These are phyloP conservation scores for Beauveria asiatica DNA, from an alignment of 2,329 filamentous ascomycete species.

Conservation along the genomic window DNA sequence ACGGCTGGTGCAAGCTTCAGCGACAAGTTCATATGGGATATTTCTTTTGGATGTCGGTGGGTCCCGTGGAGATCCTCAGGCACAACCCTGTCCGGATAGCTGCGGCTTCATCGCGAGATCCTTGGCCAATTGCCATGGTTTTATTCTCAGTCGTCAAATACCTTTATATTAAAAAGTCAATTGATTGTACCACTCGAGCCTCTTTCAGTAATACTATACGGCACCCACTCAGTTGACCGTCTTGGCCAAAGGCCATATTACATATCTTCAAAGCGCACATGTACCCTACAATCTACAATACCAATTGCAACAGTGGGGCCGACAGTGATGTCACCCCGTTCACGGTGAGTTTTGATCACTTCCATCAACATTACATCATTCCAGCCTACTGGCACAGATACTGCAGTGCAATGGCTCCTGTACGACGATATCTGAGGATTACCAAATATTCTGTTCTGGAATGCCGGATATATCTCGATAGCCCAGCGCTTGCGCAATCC, in stretches of 20 bases:
- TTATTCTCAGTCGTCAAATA: too few species aligned
- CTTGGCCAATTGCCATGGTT: too few species aligned
- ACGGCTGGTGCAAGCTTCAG: background rate
- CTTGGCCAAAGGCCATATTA: too few species aligned
- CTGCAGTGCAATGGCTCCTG: constrained; percentile 60
- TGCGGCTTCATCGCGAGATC: too few species aligned
- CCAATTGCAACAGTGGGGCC: background rate
- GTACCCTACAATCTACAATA: background rate
- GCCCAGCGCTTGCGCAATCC: constrained; percentile 69
- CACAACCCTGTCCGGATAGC: background rate
- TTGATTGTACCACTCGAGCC: too few species aligned
- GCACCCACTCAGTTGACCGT: too few species aligned
- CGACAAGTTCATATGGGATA: background rate
- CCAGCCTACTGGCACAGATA: background rate
- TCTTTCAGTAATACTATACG: too few species aligned
- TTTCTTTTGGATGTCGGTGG: background rate
- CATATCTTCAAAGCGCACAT: background rate
- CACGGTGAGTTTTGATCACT: background rate
- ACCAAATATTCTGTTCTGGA: constrained; percentile 93
- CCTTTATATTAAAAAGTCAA: too few species aligned
- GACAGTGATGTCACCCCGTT: background rate
- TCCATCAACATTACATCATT: background rate
- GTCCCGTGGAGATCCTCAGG: background rate
- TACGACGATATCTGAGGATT: constrained; percentile 83
- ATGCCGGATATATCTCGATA: constrained; percentile 91